These are phyloP conservation scores for Botrytis porri DNA, from an alignment of 2,329 filamentous ascomycete genomes.

Conservation along the genomic window DNA sequence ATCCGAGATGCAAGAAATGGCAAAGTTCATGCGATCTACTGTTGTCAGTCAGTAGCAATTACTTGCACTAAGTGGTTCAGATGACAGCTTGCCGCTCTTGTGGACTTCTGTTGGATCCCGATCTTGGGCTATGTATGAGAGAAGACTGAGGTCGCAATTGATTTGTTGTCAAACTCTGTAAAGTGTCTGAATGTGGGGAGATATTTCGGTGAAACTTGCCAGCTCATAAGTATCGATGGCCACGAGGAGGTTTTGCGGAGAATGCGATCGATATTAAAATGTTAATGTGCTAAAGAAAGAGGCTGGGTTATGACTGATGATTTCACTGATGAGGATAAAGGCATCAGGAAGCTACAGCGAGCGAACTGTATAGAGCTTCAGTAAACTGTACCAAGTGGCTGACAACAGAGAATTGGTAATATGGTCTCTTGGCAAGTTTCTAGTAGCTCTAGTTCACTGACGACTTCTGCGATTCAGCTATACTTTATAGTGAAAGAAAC, in stretches of 20 bases:
- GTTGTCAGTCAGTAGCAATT: neutral
- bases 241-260: neutral
- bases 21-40: neutral
- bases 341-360: neutral
- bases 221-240: neutral
- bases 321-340: neutral
- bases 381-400: neutral
- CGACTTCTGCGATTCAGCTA: too few species aligned
- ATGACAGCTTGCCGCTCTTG: neutral
- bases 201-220: neutral
- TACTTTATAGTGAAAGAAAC: neutral
- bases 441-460: neutral
- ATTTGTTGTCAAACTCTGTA: neutral
- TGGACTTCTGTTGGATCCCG: neutral
- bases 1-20: neutral
- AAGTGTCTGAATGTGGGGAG: neutral
- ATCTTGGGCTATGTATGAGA: neutral
- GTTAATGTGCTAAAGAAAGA: neutral
- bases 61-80: neutral
- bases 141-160: neutral
- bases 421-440: neutral
- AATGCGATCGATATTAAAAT: neutral
- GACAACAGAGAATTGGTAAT: too few species aligned
- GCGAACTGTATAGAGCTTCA: neutral
- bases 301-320: neutral